Evolutionary conservation across 805 yeast genomes (phyloP).

Genomic region (Wickerhamomyces sydowiorum): DNA sequence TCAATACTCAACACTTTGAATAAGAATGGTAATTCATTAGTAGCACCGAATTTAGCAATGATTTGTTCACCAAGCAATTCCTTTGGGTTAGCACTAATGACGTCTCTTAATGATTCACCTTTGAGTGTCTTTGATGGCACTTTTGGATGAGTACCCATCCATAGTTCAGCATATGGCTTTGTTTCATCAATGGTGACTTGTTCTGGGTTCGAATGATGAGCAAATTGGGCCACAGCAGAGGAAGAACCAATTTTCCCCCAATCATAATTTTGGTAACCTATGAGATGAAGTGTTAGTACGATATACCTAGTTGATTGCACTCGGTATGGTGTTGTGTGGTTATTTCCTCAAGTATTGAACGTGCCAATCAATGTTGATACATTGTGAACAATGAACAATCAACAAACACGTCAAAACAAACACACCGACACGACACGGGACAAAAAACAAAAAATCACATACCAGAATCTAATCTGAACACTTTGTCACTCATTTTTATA

Average conservation of each 20-base stretch:
- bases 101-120: slow-evolving; percentile 59
- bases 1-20: slow-evolving; percentile 92
- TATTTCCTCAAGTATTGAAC: no score
- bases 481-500: slow-evolving; percentile 24
- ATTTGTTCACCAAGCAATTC: slow-evolving; percentile 53
- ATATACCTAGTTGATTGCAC: not conserved
- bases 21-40: slow-evolving; percentile 77
- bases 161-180: slow-evolving; percentile 92
- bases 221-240: slow-evolving; percentile 88
- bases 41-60: slow-evolving; percentile 58
- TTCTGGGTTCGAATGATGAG: slow-evolving; percentile 59
- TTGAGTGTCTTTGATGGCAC: slow-evolving; percentile 68
- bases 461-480: slow-evolving; percentile 37
- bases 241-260: slow-evolving; percentile 84
- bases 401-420: not conserved
- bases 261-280: slow-evolving; percentile 74
- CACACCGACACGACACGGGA: not conserved
- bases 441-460: slow-evolving; percentile 7
- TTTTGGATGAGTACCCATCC: slow-evolving; percentile 99
- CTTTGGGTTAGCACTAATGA: slow-evolving; percentile 56
- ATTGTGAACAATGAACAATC: no score
- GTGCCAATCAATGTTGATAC: no score
- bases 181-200: slow-evolving; percentile 54
- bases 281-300: not conserved
- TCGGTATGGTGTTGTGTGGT: no score